Evolutionary conservation across 257 asterid genomes (phyloP).

Genomic region (Galeopsis tetrahit): DNA sequence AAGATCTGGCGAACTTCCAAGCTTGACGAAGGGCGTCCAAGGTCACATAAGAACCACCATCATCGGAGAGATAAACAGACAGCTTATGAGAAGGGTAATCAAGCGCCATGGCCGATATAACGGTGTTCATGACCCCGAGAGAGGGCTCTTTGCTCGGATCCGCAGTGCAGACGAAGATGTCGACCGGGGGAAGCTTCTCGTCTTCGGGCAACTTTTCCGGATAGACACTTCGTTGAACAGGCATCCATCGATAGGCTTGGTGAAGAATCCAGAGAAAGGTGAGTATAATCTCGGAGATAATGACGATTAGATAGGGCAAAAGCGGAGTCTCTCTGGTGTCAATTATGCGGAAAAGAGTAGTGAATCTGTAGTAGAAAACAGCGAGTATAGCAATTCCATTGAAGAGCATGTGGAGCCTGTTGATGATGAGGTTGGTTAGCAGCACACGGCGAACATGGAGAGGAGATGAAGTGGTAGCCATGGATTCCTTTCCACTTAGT

Average conservation of each 20-base stretch:
- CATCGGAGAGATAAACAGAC: constrained; percentile 56
- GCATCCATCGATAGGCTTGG: constrained; percentile 43
- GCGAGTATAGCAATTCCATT: constrained; percentile 45
- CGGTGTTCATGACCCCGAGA: constrained; percentile 58
- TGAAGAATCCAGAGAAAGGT: constrained; percentile 44
- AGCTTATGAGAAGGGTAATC: constrained; percentile 62
- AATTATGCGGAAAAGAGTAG: constrained; percentile 26
- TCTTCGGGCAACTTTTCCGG: constrained; percentile 49
- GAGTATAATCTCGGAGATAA: constrained; percentile 43
- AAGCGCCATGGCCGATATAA: constrained; percentile 53
- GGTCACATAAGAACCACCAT: constrained; percentile 51
- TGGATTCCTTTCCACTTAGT: not conserved
- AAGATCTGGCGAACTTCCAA: constrained; percentile 45
- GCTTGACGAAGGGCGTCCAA: constrained; percentile 44
- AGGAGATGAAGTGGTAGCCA: constrained; percentile 20
- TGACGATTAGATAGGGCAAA: constrained; percentile 38
- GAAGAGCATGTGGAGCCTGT: constrained; percentile 46
- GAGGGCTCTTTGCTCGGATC: constrained; percentile 62
- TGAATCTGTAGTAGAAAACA: constrained; percentile 48
- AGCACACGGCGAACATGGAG: constrained; percentile 43
- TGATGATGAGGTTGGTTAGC: constrained; percentile 34
- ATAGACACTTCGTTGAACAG: constrained; percentile 37
- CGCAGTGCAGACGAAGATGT: constrained; percentile 57
- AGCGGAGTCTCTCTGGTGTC: constrained; percentile 30
- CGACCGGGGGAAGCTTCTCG: constrained; percentile 47